Conservation (phyloP, 169 alveolate genomes). For the Toxoplasma gondii region DNA sequence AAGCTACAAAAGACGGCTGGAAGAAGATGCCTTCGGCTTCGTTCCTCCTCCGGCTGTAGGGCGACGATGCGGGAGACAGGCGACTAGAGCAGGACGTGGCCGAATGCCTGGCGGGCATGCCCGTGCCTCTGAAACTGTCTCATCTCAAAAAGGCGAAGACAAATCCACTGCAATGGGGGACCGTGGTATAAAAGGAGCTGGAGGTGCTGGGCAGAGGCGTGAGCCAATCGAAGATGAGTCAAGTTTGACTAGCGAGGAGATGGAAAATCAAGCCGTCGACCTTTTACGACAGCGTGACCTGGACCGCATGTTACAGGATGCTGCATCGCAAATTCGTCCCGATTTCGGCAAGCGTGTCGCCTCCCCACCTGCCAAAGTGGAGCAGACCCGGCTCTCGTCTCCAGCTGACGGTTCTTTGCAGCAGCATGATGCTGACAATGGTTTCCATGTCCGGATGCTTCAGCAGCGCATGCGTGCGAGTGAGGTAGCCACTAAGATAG, state of each 20-base stretch:
- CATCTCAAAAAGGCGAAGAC: neutral
- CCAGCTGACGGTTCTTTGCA: too few relatives aligned
- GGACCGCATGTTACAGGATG: neutral
- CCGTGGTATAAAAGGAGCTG: neutral
- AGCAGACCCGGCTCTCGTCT: too few relatives aligned
- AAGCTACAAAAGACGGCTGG: neutral
- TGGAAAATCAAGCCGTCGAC: neutral
- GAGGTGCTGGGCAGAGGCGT: neutral
- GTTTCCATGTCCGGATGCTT: neutral
- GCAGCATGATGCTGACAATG: neutral
- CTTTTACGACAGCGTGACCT: neutral
- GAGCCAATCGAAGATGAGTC: neutral
- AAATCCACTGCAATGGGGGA: neutral
- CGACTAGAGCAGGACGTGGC: neutral
- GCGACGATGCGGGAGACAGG: neutral
- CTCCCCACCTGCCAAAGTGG: neutral
- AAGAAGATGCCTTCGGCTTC: neutral
- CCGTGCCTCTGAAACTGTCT: neutral
- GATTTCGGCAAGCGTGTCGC: neutral
- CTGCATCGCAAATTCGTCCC: neutral
- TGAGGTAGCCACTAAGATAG: neutral
- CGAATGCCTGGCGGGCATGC: neutral
- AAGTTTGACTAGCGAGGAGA: neutral
- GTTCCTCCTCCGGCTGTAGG: constrained; percentile 3
- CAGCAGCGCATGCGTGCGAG: neutral